These are phyloP conservation scores for Melastoma candidum DNA, from an alignment of 441 rosid genomes.

Conservation along the genomic window DNA sequence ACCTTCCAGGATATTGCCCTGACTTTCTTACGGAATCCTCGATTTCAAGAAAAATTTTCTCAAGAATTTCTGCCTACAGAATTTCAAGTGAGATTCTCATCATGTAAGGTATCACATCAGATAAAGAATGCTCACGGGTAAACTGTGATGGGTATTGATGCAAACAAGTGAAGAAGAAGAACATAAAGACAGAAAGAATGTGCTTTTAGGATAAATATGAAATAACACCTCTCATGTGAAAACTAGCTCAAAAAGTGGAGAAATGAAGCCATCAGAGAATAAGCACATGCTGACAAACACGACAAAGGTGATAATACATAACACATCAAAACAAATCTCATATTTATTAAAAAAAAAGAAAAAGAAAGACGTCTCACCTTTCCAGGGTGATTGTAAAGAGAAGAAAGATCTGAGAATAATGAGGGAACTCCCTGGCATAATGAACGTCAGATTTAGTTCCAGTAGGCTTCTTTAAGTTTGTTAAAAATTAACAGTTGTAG, in stretches of 20 bases:
- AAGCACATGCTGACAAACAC: no score
- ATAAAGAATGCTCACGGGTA: constrained; percentile 7
- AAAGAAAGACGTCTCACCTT: constrained; percentile 44
- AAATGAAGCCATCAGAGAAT: not conserved
- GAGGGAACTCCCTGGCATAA: constrained; percentile 88
- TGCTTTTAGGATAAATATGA: no score
- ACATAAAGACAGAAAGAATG: no score
- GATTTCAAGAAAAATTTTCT: constrained; percentile 76
- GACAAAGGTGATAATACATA: no score
- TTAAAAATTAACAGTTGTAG: constrained; percentile 1
- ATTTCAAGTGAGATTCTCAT: constrained; percentile 8
- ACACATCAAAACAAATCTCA: no score
- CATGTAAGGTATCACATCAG: constrained; percentile 7
- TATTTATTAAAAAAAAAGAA: constrained; percentile 1
- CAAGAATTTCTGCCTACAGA: constrained; percentile 80
- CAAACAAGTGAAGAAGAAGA: no score
- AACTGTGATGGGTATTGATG: no score
- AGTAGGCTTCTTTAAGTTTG: constrained; percentile 6
- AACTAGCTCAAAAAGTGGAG: not conserved
- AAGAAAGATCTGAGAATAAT: constrained; percentile 91
- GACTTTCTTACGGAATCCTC: constrained; percentile 62
- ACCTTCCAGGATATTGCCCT: constrained; percentile 83
- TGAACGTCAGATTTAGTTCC: constrained; percentile 8
- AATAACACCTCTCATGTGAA: not conserved
- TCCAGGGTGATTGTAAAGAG: constrained; percentile 72